Percentiles rank a stretch among this genome's conserved stretches.
Conservation (phyloP, 73 alveolate genomes). For the Urostyla sp. region DNA sequence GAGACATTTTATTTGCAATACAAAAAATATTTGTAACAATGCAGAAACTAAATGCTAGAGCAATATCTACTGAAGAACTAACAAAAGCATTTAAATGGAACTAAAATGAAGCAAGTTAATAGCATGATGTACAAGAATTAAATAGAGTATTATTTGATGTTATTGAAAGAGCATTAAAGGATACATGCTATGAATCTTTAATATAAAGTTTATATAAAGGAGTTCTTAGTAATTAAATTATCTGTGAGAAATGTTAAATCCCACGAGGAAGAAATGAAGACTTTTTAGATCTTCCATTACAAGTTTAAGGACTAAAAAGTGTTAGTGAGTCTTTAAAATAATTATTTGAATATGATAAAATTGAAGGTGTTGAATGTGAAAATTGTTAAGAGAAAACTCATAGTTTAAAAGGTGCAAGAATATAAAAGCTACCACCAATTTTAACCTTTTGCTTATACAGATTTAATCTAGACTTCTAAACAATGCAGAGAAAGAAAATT, state of each 20-base stretch:
- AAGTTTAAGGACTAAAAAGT: slow-evolving; percentile 82
- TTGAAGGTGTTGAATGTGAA: slow-evolving; percentile 91
- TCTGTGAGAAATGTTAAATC: slow-evolving; percentile 83
- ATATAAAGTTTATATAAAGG: slow-evolving; percentile 84
- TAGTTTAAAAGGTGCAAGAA: slow-evolving; percentile 87
- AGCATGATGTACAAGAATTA: slow-evolving; percentile 89
- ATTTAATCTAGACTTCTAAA: slow-evolving; percentile 91
- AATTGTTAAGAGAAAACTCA: slow-evolving; percentile 87
- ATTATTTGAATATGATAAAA: slow-evolving; percentile 74
- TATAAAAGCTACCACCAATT: slow-evolving; percentile 88
- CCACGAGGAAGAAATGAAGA: slow-evolving; percentile 84
- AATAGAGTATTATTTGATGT: slow-evolving; percentile 81
- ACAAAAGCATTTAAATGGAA: slow-evolving; percentile 96
- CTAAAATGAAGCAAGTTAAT: slow-evolving; percentile 69
- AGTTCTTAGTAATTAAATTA: slow-evolving; percentile 73
- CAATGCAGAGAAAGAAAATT: slow-evolving; percentile 91
- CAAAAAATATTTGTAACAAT: slow-evolving; percentile 91
- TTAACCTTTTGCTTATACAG: slow-evolving; percentile 90
- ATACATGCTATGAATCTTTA: slow-evolving; percentile 83
- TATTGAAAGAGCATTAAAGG: slow-evolving; percentile 87
- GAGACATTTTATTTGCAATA: slow-evolving; percentile 83
- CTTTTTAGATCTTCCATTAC: slow-evolving; percentile 84
- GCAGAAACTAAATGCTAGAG: slow-evolving; percentile 75
- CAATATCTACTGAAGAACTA: slow-evolving; percentile 89
- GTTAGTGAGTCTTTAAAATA: slow-evolving; percentile 83